A percentile compares a stretch with the other conserved stretches of the same genome.
Conservation (phyloP, 2,329 filamentous ascomycete species). For the Fonsecaea pedrosoi region DNA sequence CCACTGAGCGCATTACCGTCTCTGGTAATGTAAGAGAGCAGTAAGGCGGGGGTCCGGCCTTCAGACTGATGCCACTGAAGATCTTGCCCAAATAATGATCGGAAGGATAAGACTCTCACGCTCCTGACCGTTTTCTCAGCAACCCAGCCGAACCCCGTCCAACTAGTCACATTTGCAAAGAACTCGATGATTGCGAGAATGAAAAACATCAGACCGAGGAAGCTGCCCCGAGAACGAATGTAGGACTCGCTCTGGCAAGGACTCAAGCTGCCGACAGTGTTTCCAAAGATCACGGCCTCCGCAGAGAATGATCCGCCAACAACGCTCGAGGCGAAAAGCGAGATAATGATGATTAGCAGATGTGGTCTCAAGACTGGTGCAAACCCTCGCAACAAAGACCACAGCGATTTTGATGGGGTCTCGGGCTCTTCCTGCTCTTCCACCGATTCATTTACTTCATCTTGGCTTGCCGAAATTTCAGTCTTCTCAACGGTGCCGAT, state of each 20-base stretch:
- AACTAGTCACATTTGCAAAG: constrained; percentile 61
- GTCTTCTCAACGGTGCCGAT: constrained; percentile 24
- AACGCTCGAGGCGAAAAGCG: constrained; percentile 58
- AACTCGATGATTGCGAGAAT: constrained; percentile 66
- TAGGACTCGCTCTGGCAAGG: constrained; percentile 58
- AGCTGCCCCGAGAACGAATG: constrained; percentile 58
- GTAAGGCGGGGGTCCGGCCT: constrained; percentile 64
- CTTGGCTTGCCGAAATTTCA: constrained; percentile 16
- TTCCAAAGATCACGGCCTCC: constrained; percentile 66
- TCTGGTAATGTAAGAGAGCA: constrained; percentile 72
- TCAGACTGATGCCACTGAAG: constrained; percentile 68
- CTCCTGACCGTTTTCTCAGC: constrained; percentile 33
- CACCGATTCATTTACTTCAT: neutral
- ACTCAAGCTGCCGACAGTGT: constrained; percentile 63
- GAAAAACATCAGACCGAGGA: constrained; percentile 67
- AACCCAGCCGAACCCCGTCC: constrained; percentile 40
- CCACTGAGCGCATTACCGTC: constrained; percentile 66
- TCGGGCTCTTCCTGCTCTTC: constrained; percentile 18
- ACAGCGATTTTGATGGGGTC: constrained; percentile 19
- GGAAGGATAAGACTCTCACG: constrained; percentile 35
- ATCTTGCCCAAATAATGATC: constrained; percentile 33
- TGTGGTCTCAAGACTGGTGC: constrained; percentile 54
- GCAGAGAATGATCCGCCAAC: constrained; percentile 66
- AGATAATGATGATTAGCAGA: constrained; percentile 54
- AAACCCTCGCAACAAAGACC: constrained; percentile 43